Conservation (phyloP, 305 asterid genomes). For the Coffea humblotiana region DNA sequence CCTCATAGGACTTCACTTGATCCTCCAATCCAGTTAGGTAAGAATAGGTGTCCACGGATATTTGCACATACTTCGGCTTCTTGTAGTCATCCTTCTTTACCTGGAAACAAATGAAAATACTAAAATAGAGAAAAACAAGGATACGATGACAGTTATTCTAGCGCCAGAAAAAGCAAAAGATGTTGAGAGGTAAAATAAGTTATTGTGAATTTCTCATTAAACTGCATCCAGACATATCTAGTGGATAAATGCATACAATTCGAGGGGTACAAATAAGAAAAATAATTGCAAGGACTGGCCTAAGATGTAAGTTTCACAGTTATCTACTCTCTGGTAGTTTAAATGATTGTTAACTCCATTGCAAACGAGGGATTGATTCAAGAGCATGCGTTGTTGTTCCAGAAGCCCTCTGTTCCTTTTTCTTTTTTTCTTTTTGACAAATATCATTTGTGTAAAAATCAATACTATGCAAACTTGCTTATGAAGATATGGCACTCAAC, state of each 20-base stretch:
- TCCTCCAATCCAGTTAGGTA: slow-evolving; percentile 93
- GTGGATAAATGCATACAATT: background rate
- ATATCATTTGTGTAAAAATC: background rate
- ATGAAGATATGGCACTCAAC: background rate
- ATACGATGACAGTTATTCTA: background rate
- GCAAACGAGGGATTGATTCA: background rate
- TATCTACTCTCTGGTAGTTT: background rate
- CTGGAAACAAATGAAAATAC: slow-evolving; percentile 33
- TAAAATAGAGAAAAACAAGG: slow-evolving; percentile 5
- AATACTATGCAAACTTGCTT: background rate
- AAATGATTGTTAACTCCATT: background rate
- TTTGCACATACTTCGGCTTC: slow-evolving; percentile 90
- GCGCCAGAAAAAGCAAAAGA: background rate
- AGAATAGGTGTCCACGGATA: slow-evolving; percentile 85
- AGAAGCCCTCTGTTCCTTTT: background rate
- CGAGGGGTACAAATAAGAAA: background rate
- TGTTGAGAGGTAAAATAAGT: background rate
- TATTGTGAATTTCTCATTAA: background rate
- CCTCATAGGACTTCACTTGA: slow-evolving; percentile 61
- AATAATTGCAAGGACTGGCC: too few species aligned
- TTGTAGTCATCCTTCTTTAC: slow-evolving; percentile 59
- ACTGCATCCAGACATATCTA: background rate
- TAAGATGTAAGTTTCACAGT: background rate
- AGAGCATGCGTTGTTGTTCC: background rate
- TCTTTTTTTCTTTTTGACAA: background rate